phyloP scores from a whole-genome alignment of 768 basidiomycete genomes.

The Dentipellis fragilis region DNA sequence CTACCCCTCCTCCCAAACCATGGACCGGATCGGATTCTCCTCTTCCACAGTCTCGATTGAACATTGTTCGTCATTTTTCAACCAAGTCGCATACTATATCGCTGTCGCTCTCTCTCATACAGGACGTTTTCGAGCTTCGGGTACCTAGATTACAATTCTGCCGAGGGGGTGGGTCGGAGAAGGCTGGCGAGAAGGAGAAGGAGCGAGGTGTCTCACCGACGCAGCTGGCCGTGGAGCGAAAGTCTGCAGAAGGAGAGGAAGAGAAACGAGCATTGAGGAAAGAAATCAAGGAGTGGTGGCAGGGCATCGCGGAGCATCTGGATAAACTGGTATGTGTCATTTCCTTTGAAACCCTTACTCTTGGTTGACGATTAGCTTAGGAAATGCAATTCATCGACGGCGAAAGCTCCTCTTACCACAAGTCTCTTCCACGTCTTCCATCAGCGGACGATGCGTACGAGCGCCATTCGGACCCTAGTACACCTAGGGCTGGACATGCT shows the following conservation, averaged over 20 bases:
- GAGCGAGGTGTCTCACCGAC: conserved; percentile 9
- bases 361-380: conserved; percentile 18
- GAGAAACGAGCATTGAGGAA: conserved; percentile 41
- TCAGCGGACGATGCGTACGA: conserved; percentile 45
- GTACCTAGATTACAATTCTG: conserved; percentile 52
- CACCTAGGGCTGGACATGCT: conserved; percentile 2
- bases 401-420: conserved; percentile 22
- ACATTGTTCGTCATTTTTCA: conserved; percentile 34
- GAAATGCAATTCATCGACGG: conserved; percentile 28
- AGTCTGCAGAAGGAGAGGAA: conserved; percentile 20
- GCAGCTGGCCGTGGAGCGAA: neutral
- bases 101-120: conserved; percentile 34
- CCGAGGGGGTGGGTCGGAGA: conserved; percentile 17
- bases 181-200: conserved; percentile 4
- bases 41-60: conserved; percentile 22
- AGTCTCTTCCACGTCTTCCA: conserved; percentile 51
- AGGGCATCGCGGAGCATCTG: conserved; percentile 48
- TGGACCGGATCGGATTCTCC: conserved; percentile 15
- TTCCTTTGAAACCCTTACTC: neutral
- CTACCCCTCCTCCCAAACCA: conserved; percentile 6
- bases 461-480: conserved; percentile 13
- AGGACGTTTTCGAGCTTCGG: conserved; percentile 52
- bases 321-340: conserved; percentile 41
- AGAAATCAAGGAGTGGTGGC: conserved; percentile 64
- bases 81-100: conserved; percentile 27